Evolutionary conservation across 2,329 filamentous ascomycete genomes (phyloP).

Genomic region (Venturia nashicola): DNA sequence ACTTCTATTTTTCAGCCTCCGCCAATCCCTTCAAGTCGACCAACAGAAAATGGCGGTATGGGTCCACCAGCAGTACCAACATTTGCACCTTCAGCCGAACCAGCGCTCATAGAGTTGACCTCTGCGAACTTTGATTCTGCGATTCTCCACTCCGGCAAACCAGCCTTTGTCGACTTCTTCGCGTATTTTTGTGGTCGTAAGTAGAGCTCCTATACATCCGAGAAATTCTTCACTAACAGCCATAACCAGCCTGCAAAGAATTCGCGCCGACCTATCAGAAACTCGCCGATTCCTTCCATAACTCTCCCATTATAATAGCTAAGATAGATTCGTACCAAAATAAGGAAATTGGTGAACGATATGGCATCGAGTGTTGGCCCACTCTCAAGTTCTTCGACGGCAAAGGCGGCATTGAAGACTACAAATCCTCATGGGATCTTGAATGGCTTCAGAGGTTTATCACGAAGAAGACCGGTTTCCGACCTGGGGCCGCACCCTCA

Average conservation of each 20-base stretch:
- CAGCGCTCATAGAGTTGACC: slow-evolving; percentile 49
- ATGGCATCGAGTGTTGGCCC: slow-evolving; percentile 76
- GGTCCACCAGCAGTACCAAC: neutral
- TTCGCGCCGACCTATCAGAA: slow-evolving; percentile 85
- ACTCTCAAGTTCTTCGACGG: slow-evolving; percentile 97
- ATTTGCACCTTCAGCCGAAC: neutral
- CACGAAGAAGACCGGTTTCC: slow-evolving; percentile 72
- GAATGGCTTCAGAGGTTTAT: slow-evolving; percentile 60
- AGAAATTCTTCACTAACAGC: slow-evolving; percentile 58
- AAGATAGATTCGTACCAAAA: slow-evolving; percentile 92
- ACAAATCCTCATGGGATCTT: slow-evolving; percentile 65
- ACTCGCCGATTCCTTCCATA: slow-evolving; percentile 71
- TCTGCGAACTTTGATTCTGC: slow-evolving; percentile 85
- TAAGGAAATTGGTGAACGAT: slow-evolving; percentile 63
- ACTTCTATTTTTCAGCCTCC: slow-evolving; percentile 13
- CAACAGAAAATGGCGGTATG: slow-evolving; percentile 6
- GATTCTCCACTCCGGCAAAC: slow-evolving; percentile 83
- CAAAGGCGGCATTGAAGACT: slow-evolving; percentile 60
- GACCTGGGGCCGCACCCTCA: slow-evolving; percentile 2
- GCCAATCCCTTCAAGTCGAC: slow-evolving; percentile 11
- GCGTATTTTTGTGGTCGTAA: slow-evolving; percentile 99
- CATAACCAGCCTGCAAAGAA: slow-evolving; percentile 74
- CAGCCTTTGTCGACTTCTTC: slow-evolving; percentile 94
- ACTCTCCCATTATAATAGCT: slow-evolving; percentile 71
- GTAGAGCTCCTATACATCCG: slow-evolving; percentile 80